Base-by-base conservation (phyloP, 2,329 filamentous ascomycete species). In the Ascochyta fabae region DNA sequence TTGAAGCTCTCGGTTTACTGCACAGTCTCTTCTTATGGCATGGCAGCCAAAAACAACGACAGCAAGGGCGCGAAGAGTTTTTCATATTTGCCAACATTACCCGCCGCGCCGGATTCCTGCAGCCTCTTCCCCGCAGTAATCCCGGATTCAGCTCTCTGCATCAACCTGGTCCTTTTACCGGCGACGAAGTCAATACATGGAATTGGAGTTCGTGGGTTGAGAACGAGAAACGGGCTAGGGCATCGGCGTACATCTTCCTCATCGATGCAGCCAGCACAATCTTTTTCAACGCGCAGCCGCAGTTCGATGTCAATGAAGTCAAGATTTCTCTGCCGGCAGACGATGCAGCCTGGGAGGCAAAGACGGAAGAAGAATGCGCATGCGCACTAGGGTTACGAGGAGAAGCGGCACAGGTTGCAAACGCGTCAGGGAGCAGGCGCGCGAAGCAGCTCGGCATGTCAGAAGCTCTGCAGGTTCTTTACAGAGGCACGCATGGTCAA, bases 291-390 rank as follows among this genome's bases (percentile, higher is more conserved):
- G 76, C 78, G n/a, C 74, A 81, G 9, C 83, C 88, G 13, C 80
- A 84, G 40, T 84, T 91, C 38, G 85, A 90, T 55, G 76, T 81
- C 8, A 80, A 86, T 31, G 88, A 91, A 62, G 80, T 91, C 46
- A 80, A 81, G 27, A 73, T 91, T 34, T 87, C 88, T n/a, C 77
- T 92, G 6, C 89, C 89, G 8, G 83, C 84, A 13, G 88, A 92
- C 64, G 89, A 92, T 72, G 87, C 86, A 15, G 85, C 86, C 2
- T 92, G 89, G 88, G 88, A 91, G 63, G 88, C 89, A 4, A 78
- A 76, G 29, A 83, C 80, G 35, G 74, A 79, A 5, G 73, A 81
- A 15, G 83, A 86, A 34, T 92, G 88, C 69, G 86, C 86, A 22
- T 80, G 84, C 59, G 86, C 87, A 6, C 77, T 92, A 3, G 88